These are phyloP conservation scores for Leccinum pachyderme DNA, from an alignment of 1,284 basidiomycete genomes.

Conservation along the genomic window DNA sequence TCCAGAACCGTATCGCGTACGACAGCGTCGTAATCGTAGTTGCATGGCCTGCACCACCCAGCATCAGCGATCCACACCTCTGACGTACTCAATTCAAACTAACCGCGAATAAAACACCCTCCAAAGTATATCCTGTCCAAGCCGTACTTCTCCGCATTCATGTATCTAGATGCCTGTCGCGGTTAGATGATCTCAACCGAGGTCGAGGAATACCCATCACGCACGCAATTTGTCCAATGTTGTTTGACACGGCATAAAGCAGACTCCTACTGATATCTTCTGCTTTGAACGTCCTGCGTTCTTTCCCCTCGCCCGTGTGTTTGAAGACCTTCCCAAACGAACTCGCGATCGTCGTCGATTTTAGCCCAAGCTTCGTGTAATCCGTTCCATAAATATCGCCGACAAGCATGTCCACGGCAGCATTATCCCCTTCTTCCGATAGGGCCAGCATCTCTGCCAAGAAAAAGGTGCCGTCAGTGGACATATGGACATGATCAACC, in stretches of 20 bases:
- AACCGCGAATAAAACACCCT: conserved; percentile 97
- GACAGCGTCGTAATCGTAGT: conserved; percentile 97
- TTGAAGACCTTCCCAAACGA: conserved; percentile 99
- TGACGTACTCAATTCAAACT: conserved; percentile 43
- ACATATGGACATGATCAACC: conserved; percentile 6
- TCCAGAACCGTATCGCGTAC: conserved; percentile 99
- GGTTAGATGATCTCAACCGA: conserved; percentile 14
- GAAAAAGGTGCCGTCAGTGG: conserved; percentile 11
- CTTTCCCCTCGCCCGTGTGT: conserved; percentile 60
- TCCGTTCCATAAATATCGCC: conserved; percentile 98
- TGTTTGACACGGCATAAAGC: conserved; percentile 96
- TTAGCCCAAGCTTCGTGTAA: conserved; percentile 91
- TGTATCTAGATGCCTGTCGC: conserved; percentile 62
- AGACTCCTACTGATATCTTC: conserved; percentile 96
- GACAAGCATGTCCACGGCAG: conserved; percentile 96
- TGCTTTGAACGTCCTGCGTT: conserved; percentile 64
- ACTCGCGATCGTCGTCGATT: conserved; percentile 96
- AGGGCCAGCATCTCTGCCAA: conserved; percentile 90
- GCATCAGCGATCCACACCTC: neutral
- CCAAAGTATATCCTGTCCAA: conserved; percentile 98
- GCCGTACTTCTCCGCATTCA: conserved; percentile 99
- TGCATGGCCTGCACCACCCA: conserved; percentile 70
- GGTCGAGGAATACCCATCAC: conserved; percentile 38
- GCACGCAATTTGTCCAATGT: conserved; percentile 99
- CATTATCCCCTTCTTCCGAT: conserved; percentile 93